Percentiles rank a stretch among this genome's conserved stretches.
phyloP scores from a whole-genome alignment of 352 stramenopile genomes.

The Thalassiosira mediterranea region DNA sequence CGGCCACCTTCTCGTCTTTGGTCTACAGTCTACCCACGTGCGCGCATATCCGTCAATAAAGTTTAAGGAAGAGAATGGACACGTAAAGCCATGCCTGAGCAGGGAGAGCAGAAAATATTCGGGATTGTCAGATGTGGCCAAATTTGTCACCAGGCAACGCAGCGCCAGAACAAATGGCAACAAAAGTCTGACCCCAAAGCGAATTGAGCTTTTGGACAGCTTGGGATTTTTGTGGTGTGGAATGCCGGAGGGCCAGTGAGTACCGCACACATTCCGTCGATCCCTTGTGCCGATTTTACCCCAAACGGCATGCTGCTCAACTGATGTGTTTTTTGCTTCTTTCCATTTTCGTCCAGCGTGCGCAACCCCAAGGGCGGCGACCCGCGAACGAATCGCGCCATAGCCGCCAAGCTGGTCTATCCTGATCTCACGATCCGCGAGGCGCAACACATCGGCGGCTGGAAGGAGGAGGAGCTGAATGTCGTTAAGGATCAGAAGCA shows the following conservation, averaged over 20 bases:
- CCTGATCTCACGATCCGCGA: conserved; percentile 26
- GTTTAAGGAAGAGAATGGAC: conserved; percentile 21
- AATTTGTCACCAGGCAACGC: conserved; percentile 15
- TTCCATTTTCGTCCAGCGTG: too few relatives aligned
- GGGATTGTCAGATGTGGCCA: conserved; percentile 15
- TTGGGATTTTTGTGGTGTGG: conserved; percentile 29
- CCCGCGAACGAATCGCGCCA: conserved; percentile 25
- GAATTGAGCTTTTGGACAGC: conserved; percentile 29
- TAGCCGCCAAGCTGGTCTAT: conserved; percentile 34
- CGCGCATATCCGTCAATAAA: background rate
- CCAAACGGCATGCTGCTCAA: too few relatives aligned
- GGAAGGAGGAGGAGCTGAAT: conserved; percentile 32
- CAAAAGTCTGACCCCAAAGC: conserved; percentile 6
- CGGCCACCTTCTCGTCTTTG: background rate
- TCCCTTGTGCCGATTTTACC: too few relatives aligned
- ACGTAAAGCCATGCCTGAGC: too few relatives aligned
- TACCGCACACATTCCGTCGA: too few relatives aligned
- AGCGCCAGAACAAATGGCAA: background rate
- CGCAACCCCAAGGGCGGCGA: conserved; percentile 18
- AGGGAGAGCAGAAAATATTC: too few relatives aligned
- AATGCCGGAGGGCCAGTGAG: conserved; percentile 13
- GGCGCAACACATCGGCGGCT: conserved; percentile 18
- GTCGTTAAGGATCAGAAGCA: conserved; percentile 30
- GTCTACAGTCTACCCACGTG: background rate
- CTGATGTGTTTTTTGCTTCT: too few relatives aligned